Evolutionary conservation across 1,284 basidiomycete genomes (phyloP), one percentile per base, ranked within the genome.

Genomic region (Mixia osmundae): DNA sequence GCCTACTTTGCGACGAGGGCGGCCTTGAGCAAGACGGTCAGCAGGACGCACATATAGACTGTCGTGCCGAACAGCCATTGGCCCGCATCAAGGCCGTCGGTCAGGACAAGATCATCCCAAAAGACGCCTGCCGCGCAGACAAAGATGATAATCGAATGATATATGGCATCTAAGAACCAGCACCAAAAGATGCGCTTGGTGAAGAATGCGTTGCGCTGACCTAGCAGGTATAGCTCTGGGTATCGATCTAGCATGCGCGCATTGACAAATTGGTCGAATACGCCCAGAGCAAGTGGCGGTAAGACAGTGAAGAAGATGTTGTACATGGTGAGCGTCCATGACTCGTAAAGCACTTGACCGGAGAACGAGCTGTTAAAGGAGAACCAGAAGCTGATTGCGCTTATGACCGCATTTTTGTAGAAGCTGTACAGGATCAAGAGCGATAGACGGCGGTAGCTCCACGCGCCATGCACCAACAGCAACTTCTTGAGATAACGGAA

Each of bases 361-460:
- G 87, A 95, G 60, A 95, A 97, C 40, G 79, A 74, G 38, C 82
- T 75, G 51, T 77, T 80, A 67, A 95, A 95, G 68, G 94, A 94
- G 63, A 95, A 95, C 62, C 94, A 95, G 57, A 85, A 10, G n/a
- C 10, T 26, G 25, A n/a, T 26, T n/a, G n/a, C 10, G 25, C n/a
- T 34, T 5, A 25, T 25, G n/a, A n/a, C n/a, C n/a, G n/a, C n/a
- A 25, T 34, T 34, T 31, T 14, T 9, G 12, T 12, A 33, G 16
- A 18, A 19, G 18, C 9, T 21, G 18, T 39, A 34, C 12, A 41
- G 45, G 50, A 58, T 53, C 40, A 55, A 46, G 35, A 91, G 82
- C n/a, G 87, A 83, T 28, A 95, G 67, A 30, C 87, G 76, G 49
- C 85, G 74, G 58, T 95, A 94, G 24, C 79, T 87, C 85, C 87